Conservation (phyloP, 768 basidiomycete genomes). For the Mycena pura region DNA sequence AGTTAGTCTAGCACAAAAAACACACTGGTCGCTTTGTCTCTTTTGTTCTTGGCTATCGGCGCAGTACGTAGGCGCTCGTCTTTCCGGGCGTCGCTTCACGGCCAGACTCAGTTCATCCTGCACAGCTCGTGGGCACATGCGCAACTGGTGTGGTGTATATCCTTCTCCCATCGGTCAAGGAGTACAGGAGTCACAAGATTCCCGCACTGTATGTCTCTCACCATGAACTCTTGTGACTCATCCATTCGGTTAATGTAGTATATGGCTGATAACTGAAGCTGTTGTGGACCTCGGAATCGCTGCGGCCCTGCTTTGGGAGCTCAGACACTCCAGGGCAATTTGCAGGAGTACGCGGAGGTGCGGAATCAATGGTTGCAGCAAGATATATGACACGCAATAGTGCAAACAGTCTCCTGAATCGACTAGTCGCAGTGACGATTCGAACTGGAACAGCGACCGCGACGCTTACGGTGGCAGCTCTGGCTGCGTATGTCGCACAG, state of each 20-base stretch:
- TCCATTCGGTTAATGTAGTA: not conserved
- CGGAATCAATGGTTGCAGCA: not conserved
- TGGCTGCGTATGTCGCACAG: not conserved
- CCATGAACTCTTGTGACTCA: not conserved
- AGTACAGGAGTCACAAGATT: not conserved
- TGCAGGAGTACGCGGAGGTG: not conserved
- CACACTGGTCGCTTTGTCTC: not conserved
- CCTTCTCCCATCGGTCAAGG: not conserved
- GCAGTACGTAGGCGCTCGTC: not conserved
- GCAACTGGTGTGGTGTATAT: not conserved
- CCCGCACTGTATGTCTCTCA: not conserved
- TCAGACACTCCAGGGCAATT: not conserved
- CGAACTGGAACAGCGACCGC: not conserved
- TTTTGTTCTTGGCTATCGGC: not conserved
- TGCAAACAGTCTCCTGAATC: not conserved
- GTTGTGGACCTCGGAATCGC: not conserved
- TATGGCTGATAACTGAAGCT: not conserved
- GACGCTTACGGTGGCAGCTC: not conserved
- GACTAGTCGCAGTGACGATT: not conserved
- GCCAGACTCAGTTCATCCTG: not conserved
- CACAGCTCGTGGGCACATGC: not conserved
- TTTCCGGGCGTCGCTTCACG: not conserved
- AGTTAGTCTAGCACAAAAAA: not conserved
- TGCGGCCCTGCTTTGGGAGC: not conserved
- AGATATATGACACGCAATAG: no score